Percentiles rank a stretch among this genome's conserved stretches.
phyloP scores from a whole-genome alignment of 148 eudicot species.

The Talinum fruticosum region DNA sequence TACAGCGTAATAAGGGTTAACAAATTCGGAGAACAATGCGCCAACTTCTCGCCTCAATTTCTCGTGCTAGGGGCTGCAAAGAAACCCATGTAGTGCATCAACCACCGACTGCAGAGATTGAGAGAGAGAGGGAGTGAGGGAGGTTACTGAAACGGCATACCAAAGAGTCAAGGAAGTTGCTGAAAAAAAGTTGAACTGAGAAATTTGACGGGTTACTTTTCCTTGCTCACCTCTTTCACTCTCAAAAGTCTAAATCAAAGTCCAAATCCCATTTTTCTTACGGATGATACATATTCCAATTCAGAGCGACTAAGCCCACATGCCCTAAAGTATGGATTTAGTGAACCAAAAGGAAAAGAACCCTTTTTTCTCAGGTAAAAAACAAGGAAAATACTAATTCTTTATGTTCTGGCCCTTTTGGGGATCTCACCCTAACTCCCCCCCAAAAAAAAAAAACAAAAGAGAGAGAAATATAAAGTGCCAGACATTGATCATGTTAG shows the following conservation, averaged over 20 bases:
- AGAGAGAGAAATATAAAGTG: neutral
- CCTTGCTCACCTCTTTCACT: neutral
- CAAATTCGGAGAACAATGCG: neutral
- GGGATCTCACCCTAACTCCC: neutral
- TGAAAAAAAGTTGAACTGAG: neutral
- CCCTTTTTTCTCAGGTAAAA: neutral
- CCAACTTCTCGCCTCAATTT: slow-evolving; percentile 16
- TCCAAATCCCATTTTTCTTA: neutral
- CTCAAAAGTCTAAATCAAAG: neutral
- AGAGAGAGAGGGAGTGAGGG: slow-evolving; percentile 16
- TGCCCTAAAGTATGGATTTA: neutral
- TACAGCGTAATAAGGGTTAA: neutral
- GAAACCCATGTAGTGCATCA: neutral
- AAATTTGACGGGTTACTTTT: too few relatives aligned
- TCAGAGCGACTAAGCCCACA: neutral
- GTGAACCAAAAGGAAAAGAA: neutral
- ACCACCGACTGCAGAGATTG: neutral
- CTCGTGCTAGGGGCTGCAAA: neutral
- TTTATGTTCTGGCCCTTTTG: neutral
- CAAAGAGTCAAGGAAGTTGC: slow-evolving; percentile 28
- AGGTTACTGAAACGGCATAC: slow-evolving; percentile 26
- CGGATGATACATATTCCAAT: neutral
- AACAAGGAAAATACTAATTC: neutral
- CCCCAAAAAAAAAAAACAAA: neutral
- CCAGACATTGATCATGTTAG: slow-evolving; percentile 31